phyloP scores from a whole-genome alignment of 177 flowering plant genomes.

The Vitis hybrid region DNA sequence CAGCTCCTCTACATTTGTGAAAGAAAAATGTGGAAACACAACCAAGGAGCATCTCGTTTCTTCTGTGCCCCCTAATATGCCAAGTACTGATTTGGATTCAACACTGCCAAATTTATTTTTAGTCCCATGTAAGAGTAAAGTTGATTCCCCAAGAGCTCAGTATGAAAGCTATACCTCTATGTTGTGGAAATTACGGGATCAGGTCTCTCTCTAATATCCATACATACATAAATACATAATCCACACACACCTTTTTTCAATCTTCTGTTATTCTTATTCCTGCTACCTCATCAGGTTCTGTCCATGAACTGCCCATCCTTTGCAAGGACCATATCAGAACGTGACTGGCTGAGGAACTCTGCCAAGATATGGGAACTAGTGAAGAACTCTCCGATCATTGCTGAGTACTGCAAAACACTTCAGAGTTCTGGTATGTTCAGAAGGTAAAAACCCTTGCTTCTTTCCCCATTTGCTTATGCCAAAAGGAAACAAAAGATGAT shows the following conservation, averaged over 20 bases:
- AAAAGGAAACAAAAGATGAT: too few relatives aligned
- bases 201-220: slow-evolving; percentile 39
- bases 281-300: slow-evolving; percentile 44
- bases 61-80: slow-evolving; percentile 13
- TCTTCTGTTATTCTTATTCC: background rate
- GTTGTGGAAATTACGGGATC: slow-evolving; percentile 67
- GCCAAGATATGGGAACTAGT: slow-evolving; percentile 87
- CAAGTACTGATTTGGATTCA: slow-evolving; percentile 23
- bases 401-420: slow-evolving; percentile 66
- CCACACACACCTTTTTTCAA: slow-evolving; percentile 12
- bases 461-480: too few relatives aligned
- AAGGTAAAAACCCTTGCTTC: slow-evolving; percentile 30
- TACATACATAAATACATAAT: too few relatives aligned
- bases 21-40: slow-evolving; percentile 21
- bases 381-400: slow-evolving; percentile 66
- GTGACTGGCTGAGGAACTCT: slow-evolving; percentile 85
- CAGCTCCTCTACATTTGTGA: slow-evolving; percentile 49
- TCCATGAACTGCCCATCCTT: slow-evolving; percentile 68
- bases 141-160: slow-evolving; percentile 41
- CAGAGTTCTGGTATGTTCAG: slow-evolving; percentile 73
- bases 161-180: slow-evolving; percentile 48
- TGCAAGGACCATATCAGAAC: slow-evolving; percentile 73
- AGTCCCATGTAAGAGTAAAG: slow-evolving; percentile 56
- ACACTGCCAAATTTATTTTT: slow-evolving; percentile 35
- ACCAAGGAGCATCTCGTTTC: slow-evolving; percentile 20